Percentiles rank a stretch among this genome's conserved stretches.
These are phyloP conservation scores for barley (Hordeum vulgare) DNA, from an alignment of 176 grass and related monocot genomes.

Conservation along the genomic window MorexV3_pseudomolecules_assembly NC_058521.1:134014272-134014771, in stretches of 20 bases:
- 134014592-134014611: neutral
- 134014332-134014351: neutral
- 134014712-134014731: neutral
- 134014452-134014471: neutral
- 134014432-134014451: neutral
- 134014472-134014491: neutral
- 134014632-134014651: neutral
- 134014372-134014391: neutral
- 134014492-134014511: neutral
- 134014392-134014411: neutral
- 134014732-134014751: neutral
- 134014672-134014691: neutral
- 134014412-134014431: neutral
- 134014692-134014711: neutral
- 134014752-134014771: neutral
- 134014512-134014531: neutral
- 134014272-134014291: too few species aligned
- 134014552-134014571: neutral
- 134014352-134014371: neutral
- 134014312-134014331: neutral
- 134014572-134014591: neutral
- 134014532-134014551: neutral
- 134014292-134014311: neutral
- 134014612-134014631: neutral
- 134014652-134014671: neutral